A percentile compares a stretch with the other conserved stretches of the same genome.
These are phyloP conservation scores for Brassica balearica DNA, from an alignment of 441 rosid species.

Conservation along the genomic window DNA sequence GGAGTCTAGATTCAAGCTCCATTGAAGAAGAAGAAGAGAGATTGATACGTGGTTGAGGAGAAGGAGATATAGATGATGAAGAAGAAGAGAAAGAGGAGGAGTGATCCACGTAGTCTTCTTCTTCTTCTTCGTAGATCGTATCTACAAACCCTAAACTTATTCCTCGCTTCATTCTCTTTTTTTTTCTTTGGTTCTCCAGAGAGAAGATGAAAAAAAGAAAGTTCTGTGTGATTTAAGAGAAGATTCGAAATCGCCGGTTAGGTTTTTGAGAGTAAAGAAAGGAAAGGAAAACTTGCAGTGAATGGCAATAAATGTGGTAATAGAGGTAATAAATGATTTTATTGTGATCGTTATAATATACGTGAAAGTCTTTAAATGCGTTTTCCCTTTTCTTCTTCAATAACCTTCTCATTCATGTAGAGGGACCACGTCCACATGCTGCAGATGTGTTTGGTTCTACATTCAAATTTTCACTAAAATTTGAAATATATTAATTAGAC, in stretches of 20 bases:
- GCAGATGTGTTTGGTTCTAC: conserved; percentile 23
- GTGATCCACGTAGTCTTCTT: conserved; percentile 56
- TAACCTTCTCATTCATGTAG: conserved; percentile 22
- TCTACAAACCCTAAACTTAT: conserved; percentile 67
- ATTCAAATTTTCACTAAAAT: conserved; percentile 34
- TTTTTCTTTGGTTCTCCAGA: not conserved
- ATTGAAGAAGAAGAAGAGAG: conserved; percentile 50
- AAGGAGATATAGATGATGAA: conserved; percentile 46
- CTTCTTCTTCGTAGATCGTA: conserved; percentile 66
- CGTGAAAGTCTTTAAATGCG: conserved; percentile 47
- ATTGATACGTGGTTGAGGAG: conserved; percentile 47
- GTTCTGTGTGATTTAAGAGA: conserved; percentile 18
- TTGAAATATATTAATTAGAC: conserved; percentile 15
- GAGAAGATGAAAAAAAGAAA: not conserved
- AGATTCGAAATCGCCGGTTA: conserved; percentile 43
- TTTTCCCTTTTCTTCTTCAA: conserved; percentile 19
- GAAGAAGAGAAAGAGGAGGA: conserved; percentile 48
- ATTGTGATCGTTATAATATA: conserved; percentile 40
- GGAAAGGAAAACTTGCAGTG: conserved; percentile 22
- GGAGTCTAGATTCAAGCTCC: conserved; percentile 56
- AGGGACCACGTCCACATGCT: conserved; percentile 43
- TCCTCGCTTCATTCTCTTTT: conserved; percentile 56
- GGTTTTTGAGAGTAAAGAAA: conserved; percentile 28
- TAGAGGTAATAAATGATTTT: conserved; percentile 36
- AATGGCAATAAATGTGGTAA: conserved; percentile 41